phyloP scores from a whole-genome alignment of 2,329 filamentous ascomycete genomes.

The Orbilia oligospora region DNA sequence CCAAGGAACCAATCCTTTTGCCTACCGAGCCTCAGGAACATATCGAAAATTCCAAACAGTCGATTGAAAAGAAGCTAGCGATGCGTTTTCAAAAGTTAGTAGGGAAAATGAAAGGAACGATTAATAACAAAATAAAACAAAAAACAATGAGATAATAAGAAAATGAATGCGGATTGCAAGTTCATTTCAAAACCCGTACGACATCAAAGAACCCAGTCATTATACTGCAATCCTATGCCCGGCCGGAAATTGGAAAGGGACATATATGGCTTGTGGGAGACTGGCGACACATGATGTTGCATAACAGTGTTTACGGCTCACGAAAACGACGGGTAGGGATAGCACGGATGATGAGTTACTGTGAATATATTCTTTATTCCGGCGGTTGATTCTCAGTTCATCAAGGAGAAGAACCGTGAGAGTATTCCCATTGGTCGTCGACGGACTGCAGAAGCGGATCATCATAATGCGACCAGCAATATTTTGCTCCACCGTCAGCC shows the following conservation, averaged over 20 bases:
- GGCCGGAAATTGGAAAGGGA: slow-evolving; percentile 58
- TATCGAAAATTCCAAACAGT: slow-evolving; percentile 17
- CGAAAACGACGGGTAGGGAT: slow-evolving; percentile 13
- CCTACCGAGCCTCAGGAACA: slow-evolving; percentile 15
- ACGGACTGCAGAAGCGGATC: slow-evolving; percentile 35
- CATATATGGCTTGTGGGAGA: slow-evolving; percentile 18
- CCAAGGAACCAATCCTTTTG: slow-evolving; percentile 39
- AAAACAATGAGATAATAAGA: neutral
- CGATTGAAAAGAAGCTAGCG: slow-evolving; percentile 34
- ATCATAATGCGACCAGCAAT: slow-evolving; percentile 35
- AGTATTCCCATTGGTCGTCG: slow-evolving; percentile 40
- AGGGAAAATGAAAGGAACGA: neutral
- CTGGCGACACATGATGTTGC: slow-evolving; percentile 36
- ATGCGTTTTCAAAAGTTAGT: slow-evolving; percentile 30
- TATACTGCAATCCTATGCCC: slow-evolving; percentile 6
- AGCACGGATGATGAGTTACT: slow-evolving; percentile 26
- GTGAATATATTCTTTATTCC: slow-evolving; percentile 21
- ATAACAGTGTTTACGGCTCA: slow-evolving; percentile 1
- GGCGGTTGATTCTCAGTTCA: slow-evolving; percentile 33
- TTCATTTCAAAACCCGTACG: slow-evolving; percentile 19
- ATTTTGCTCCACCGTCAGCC: slow-evolving; percentile 41
- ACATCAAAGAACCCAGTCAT: neutral
- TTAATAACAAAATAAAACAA: neutral
- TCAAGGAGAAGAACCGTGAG: slow-evolving; percentile 7
- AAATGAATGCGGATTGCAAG: neutral